phyloP scores from a whole-genome alignment of 108 stramenopile genomes.

The Nitzschia putrida region DNA sequence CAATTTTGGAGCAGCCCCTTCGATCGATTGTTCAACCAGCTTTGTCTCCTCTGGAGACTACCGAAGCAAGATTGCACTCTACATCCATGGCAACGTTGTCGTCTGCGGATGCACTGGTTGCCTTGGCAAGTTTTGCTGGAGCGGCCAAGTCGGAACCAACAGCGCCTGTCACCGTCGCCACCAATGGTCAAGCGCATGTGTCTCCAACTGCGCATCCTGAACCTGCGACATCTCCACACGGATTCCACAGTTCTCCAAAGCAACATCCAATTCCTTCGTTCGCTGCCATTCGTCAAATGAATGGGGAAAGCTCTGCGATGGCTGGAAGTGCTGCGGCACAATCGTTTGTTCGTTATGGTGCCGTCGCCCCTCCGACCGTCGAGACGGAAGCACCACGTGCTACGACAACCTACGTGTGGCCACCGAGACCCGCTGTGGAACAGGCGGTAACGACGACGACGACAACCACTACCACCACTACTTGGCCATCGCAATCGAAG shows the following conservation, averaged over 20 bases:
- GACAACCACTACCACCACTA: too few relatives aligned
- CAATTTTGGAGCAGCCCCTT: background rate
- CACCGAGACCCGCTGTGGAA: slow-evolving; percentile 1
- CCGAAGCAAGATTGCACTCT: background rate
- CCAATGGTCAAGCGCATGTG: background rate
- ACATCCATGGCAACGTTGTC: slow-evolving; percentile 20
- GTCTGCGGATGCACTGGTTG: slow-evolving; percentile 29
- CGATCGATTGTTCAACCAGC: background rate
- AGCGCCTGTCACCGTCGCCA: background rate
- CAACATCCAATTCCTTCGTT: slow-evolving; percentile 34
- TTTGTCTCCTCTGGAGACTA: background rate
- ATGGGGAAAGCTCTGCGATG: slow-evolving; percentile 1
- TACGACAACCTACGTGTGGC: slow-evolving; percentile 18
- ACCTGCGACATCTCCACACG: slow-evolving; percentile 11
- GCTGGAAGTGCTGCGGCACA: background rate
- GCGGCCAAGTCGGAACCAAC: slow-evolving; percentile 5
- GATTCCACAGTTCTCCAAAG: background rate
- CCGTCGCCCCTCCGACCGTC: background rate
- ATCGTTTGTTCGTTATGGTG: background rate
- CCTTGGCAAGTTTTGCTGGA: slow-evolving; percentile 26
- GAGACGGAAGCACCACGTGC: slow-evolving; percentile 4
- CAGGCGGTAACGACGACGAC: too few relatives aligned
- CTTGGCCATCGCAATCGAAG: too few relatives aligned
- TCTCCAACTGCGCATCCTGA: background rate
- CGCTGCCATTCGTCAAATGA: slow-evolving; percentile 23